Base-by-base conservation (phyloP, 2,329 filamentous ascomycete species). In the Nemania abortiva region DNA sequence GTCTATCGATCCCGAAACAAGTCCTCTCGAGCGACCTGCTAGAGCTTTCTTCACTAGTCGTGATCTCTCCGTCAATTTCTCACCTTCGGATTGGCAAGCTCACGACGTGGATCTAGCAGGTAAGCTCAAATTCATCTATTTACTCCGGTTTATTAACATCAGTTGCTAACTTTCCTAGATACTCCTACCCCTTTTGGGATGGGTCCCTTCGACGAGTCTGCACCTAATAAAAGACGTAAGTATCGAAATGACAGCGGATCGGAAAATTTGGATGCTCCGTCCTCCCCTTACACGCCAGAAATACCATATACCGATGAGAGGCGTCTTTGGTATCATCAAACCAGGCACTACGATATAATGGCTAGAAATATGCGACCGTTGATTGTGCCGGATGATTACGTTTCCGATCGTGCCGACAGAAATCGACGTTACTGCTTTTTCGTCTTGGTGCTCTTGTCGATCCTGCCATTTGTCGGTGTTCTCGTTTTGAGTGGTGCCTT, bases 401-500 rank as follows among this genome's bases (percentile, higher is more conserved):
- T 76, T 10, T 74, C 76, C 1, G 71, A 74, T 3, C 68, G 75
- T 10, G 75, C 76, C 4, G 74, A 80, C 15, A 69, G 70, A 18
- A 78, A 77, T 13, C 81, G 82, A 20, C 75, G 72, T 2, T 63
- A 68, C 0, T 81, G 83, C 60, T 87, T 86, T 70, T 72, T 77
- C 9, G 52, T 75, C 13, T 80, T 86, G 69, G 73, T 82, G 53
- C 34, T 77, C 0, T 55, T 85, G 50, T 82, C 82, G 20, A 63
- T 84, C 1, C 80, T 88, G n/a, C 86, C 86, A 0, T 83, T 87
- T 56, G 75, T 85, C 10, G 82, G 84, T 0, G 66, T 85, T 0
- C 73, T 87, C 7, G 82, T 83, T 0, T 79, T 86, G 29, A 78
- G 74, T 10, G 84, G 85, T 11, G 79, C 77, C 13, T 83, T 87